Conservation (phyloP, 495 filamentous ascomycete species). For the Rusavskia elegans region DNA sequence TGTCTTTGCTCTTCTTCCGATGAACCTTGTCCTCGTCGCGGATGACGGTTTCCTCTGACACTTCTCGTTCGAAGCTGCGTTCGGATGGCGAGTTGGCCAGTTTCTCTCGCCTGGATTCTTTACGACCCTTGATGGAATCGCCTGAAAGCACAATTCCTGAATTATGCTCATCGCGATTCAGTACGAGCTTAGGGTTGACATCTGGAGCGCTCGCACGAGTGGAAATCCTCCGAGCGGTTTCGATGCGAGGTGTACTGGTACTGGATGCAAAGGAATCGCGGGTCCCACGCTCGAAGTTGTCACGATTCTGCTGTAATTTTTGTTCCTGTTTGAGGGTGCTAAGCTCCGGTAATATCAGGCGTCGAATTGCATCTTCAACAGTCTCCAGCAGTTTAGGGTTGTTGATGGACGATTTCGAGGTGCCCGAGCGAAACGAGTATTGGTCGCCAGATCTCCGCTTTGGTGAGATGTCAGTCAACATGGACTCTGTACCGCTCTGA, state of each 20-base stretch:
- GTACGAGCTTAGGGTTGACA: slow-evolving; percentile 45
- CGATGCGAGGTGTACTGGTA: slow-evolving; percentile 45
- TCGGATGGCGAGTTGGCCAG: slow-evolving; percentile 32
- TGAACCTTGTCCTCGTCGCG: slow-evolving; percentile 37
- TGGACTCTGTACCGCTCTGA: slow-evolving; percentile 48
- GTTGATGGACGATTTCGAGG: slow-evolving; percentile 77
- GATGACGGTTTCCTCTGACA: slow-evolving; percentile 31
- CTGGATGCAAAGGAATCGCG: slow-evolving; percentile 44
- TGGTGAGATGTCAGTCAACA: slow-evolving; percentile 49
- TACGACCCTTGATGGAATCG: slow-evolving; percentile 34
- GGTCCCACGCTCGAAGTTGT: slow-evolving; percentile 44
- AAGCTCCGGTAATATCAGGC: slow-evolving; percentile 81
- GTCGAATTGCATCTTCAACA: slow-evolving; percentile 88
- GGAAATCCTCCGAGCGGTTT: slow-evolving; percentile 39
- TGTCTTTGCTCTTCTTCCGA: slow-evolving; percentile 43
- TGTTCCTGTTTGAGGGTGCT: slow-evolving; percentile 83
- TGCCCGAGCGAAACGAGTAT: slow-evolving; percentile 58
- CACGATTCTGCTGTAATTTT: slow-evolving; percentile 44
- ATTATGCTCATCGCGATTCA: slow-evolving; percentile 44
- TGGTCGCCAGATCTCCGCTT: slow-evolving; percentile 57
- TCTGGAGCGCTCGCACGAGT: slow-evolving; percentile 58
- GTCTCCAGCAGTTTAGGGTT: slow-evolving; percentile 91
- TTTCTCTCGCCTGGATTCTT: slow-evolving; percentile 26
- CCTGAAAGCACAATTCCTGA: slow-evolving; percentile 41
- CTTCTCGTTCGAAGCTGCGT: slow-evolving; percentile 20